Conservation (phyloP, 2,329 filamentous ascomycete genomes). For the Sphaceloma murrayae region DNA sequence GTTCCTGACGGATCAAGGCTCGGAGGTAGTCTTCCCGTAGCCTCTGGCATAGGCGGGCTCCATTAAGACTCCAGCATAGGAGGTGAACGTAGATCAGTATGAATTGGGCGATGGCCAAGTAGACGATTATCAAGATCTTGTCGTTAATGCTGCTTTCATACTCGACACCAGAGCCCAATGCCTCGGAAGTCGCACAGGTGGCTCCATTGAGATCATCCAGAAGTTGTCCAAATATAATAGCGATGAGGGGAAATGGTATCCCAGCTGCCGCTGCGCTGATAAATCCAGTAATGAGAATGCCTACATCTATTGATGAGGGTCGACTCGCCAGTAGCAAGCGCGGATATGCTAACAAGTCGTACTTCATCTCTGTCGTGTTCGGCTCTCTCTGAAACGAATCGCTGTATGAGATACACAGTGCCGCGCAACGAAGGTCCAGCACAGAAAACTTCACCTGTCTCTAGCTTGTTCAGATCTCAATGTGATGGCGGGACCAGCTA, state of each 20-base stretch:
- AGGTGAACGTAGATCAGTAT: slow-evolving; percentile 55
- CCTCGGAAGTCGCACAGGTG: slow-evolving; percentile 43
- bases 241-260: slow-evolving; percentile 54
- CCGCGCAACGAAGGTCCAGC: too few species aligned
- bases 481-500: too few species aligned
- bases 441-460: too few species aligned
- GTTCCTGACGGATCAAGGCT: slow-evolving; percentile 51
- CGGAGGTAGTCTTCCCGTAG: slow-evolving; percentile 52
- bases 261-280: slow-evolving; percentile 46
- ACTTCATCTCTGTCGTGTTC: too few species aligned
- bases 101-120: slow-evolving; percentile 55
- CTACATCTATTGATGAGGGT: slow-evolving; percentile 25
- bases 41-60: slow-evolving; percentile 53
- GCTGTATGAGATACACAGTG: too few species aligned
- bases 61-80: slow-evolving; percentile 54
- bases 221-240: slow-evolving; percentile 54
- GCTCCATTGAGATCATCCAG: slow-evolving; percentile 52
- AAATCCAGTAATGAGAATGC: slow-evolving; percentile 17
- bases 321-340: slow-evolving; percentile 32
- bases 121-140: slow-evolving; percentile 53
- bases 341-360: too few species aligned
- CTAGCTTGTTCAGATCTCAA: too few species aligned
- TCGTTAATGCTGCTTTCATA: slow-evolving; percentile 41
- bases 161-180: slow-evolving; percentile 24
- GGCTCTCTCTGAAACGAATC: too few species aligned